Conservation (phyloP, 768 basidiomycete genomes). For the Kockovaella imperatae region DNA sequence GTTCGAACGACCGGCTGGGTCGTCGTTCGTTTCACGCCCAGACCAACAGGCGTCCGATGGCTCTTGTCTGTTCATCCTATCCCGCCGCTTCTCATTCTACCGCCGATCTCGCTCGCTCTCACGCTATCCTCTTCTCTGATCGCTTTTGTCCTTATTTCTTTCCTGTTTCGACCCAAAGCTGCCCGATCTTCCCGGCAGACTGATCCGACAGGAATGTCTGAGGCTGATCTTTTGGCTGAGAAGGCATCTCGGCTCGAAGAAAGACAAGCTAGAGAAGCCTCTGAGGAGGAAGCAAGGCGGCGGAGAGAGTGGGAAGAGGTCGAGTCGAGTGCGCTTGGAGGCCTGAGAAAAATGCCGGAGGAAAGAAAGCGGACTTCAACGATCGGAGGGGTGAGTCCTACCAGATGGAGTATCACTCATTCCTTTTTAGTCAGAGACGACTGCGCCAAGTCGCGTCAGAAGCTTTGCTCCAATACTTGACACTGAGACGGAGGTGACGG, state of each 20-base stretch:
- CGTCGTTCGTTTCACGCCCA: constrained; percentile 33
- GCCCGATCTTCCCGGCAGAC: not conserved
- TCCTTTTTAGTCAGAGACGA: constrained; percentile 1
- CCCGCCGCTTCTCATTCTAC: constrained; percentile 39
- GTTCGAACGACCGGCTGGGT: constrained; percentile 45
- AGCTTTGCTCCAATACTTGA: not conserved
- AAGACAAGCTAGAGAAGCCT: constrained; percentile 16
- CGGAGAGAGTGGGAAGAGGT: constrained; percentile 28
- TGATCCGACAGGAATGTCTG: constrained; percentile 3
- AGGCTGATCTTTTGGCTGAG: constrained; percentile 12
- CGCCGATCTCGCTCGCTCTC: constrained; percentile 36
- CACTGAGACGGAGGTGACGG: constrained; percentile 1
- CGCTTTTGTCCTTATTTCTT: constrained; percentile 35
- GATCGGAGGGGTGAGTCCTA: not conserved
- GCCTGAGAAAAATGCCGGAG: constrained; percentile 18
- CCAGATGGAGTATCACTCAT: not conserved
- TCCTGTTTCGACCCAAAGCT: constrained; percentile 9
- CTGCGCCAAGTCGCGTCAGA: not conserved
- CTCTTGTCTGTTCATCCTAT: constrained; percentile 37
- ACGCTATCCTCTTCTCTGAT: constrained; percentile 38
- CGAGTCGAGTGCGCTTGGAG: constrained; percentile 12
- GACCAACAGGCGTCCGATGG: constrained; percentile 41
- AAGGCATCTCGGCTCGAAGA: constrained; percentile 4
- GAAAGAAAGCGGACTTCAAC: constrained; percentile 7
- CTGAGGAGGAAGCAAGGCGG: constrained; percentile 18